Conservation (phyloP, 495 filamentous ascomycete genomes). For the Penicillium daleae region DNA sequence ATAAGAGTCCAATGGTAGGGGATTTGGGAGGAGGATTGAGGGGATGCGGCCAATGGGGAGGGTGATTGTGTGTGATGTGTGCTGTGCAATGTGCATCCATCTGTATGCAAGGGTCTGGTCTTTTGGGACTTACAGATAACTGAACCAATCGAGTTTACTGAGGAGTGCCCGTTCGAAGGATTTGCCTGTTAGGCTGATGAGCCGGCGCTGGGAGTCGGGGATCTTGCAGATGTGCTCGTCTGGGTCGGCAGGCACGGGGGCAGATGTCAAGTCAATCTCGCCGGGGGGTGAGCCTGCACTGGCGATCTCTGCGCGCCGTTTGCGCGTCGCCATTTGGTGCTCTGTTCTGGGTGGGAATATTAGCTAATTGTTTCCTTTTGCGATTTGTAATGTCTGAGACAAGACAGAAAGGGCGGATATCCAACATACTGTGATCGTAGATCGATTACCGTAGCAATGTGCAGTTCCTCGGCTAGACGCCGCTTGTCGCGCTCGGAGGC, state of each 20-base stretch:
- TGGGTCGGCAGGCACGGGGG: slow-evolving; percentile 40
- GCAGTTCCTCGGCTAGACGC: slow-evolving; percentile 61
- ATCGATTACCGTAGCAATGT: slow-evolving; percentile 74
- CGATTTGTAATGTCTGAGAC: background rate
- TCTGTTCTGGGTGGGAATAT: slow-evolving; percentile 61
- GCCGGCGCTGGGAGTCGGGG: slow-evolving; percentile 58
- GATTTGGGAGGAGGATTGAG: background rate
- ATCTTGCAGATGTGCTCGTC: slow-evolving; percentile 58
- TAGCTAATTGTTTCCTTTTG: slow-evolving; percentile 9
- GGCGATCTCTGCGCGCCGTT: slow-evolving; percentile 52
- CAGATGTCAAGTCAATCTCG: slow-evolving; percentile 30
- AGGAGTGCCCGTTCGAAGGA: slow-evolving; percentile 71
- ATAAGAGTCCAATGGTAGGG: background rate
- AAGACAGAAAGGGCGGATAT: background rate
- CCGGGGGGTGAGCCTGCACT: slow-evolving; percentile 9
- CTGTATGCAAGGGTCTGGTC: slow-evolving; percentile 7
- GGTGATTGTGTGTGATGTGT: background rate
- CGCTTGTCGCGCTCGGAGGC: slow-evolving; percentile 66
- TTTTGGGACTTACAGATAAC: slow-evolving; percentile 53
- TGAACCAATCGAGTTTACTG: slow-evolving; percentile 67
- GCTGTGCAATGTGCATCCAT: background rate
- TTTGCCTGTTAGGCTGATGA: slow-evolving; percentile 75
- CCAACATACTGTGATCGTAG: slow-evolving; percentile 68
- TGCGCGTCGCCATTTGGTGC: slow-evolving; percentile 68
- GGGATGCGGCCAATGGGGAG: background rate